Conservation (phyloP, 495 filamentous ascomycete genomes). For the Penicillium longicatenatum region DNA sequence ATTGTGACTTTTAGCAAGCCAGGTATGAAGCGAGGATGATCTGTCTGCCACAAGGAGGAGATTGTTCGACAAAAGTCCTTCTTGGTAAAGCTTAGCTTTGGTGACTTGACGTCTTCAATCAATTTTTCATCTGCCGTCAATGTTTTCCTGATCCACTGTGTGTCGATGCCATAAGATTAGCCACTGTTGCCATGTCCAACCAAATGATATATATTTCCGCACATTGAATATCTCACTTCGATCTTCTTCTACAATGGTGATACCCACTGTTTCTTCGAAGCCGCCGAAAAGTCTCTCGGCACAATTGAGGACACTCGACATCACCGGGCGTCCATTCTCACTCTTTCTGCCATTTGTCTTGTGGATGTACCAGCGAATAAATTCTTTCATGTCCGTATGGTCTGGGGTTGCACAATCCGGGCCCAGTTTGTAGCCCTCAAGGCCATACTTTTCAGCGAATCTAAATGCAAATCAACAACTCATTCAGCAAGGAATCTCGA, state of each 20-base stretch:
- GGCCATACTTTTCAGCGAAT: slow-evolving; percentile 9
- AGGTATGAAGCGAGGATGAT: slow-evolving; percentile 21
- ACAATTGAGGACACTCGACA: slow-evolving; percentile 11
- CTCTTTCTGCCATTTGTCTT: neutral
- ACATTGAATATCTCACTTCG: slow-evolving; percentile 19
- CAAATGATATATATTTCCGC: neutral
- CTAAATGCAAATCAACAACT: slow-evolving; percentile 12
- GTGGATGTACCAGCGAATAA: slow-evolving; percentile 18
- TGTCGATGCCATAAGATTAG: neutral
- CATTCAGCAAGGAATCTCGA: neutral
- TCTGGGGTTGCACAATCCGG: slow-evolving; percentile 11
- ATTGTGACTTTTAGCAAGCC: slow-evolving; percentile 24
- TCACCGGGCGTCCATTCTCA: slow-evolving; percentile 17
- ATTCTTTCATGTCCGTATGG: slow-evolving; percentile 21
- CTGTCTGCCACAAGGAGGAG: slow-evolving; percentile 17
- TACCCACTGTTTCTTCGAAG: slow-evolving; percentile 19
- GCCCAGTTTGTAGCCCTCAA: slow-evolving; percentile 13
- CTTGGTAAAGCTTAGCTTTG: slow-evolving; percentile 21
- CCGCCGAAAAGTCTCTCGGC: slow-evolving; percentile 22
- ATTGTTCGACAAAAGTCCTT: slow-evolving; percentile 22
- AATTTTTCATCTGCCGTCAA: neutral
- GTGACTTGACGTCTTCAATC: slow-evolving; percentile 21
- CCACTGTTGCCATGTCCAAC: neutral
- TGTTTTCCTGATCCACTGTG: slow-evolving; percentile 23
- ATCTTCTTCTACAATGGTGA: slow-evolving; percentile 19